These are phyloP conservation scores for Gaeumannomyces sp. DNA, from an alignment of 2,329 filamentous ascomycete species.

Conservation along the genomic window DNA sequence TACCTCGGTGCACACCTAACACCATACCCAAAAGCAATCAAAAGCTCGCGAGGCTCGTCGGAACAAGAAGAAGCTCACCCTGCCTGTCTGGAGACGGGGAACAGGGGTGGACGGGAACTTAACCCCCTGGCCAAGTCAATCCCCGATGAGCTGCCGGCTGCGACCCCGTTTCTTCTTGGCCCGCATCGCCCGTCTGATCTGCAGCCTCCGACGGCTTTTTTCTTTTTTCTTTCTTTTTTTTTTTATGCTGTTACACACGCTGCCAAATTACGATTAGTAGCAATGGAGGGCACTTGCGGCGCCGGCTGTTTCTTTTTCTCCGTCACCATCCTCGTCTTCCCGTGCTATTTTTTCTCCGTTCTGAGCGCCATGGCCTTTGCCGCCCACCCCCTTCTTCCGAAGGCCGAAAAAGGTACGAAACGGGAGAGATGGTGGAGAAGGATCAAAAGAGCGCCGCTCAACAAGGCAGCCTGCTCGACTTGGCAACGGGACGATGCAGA, in stretches of 20 bases:
- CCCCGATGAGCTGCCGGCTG: slow-evolving; percentile 9
- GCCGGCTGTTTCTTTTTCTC: neutral
- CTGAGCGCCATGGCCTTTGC: neutral
- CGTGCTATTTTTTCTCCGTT: neutral
- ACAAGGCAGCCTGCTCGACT: neutral
- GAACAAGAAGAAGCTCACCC: neutral
- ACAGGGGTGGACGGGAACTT: neutral
- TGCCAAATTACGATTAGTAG: neutral
- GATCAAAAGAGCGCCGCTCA: no score
- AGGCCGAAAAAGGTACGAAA: neutral
- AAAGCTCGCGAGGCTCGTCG: neutral
- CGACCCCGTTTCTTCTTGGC: slow-evolving; percentile 9
- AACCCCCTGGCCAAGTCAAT: neutral
- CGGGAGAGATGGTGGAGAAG: neutral
- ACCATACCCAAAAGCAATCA: neutral
- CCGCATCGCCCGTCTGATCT: neutral
- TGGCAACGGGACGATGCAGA: neutral
- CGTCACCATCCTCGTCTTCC: neutral
- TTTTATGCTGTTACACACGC: neutral
- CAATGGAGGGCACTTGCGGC: neutral
- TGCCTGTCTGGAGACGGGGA: neutral
- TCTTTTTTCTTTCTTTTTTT: slow-evolving; percentile 5
- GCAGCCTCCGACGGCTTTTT: slow-evolving; percentile 3
- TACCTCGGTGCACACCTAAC: neutral
- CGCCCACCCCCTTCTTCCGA: neutral